These are phyloP conservation scores for Alternaria gaisen DNA, from an alignment of 2,329 filamentous ascomycete species.

Conservation along the genomic window DNA sequence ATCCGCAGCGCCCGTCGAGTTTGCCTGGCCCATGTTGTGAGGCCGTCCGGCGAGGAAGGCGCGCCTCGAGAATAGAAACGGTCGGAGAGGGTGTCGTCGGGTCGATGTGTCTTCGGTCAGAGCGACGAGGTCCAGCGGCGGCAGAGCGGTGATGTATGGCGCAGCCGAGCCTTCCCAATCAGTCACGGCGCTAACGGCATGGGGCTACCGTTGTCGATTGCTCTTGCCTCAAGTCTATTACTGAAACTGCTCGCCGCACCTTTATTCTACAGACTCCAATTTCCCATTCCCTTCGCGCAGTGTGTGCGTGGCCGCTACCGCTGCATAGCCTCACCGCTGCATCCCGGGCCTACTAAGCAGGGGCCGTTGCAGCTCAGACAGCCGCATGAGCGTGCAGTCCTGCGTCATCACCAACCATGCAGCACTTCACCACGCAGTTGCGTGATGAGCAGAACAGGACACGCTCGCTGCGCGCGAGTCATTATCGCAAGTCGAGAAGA, in stretches of 20 bases:
- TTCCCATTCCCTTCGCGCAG: background rate
- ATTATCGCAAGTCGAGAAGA: slow-evolving; percentile 38
- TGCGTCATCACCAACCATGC: slow-evolving; percentile 35
- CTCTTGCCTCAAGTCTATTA: slow-evolving; percentile 4
- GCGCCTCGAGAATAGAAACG: slow-evolving; percentile 21
- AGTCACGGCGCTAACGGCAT: slow-evolving; percentile 12
- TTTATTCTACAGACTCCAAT: slow-evolving; percentile 6
- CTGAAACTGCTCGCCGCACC: slow-evolving; percentile 13
- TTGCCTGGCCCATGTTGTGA: slow-evolving; percentile 51
- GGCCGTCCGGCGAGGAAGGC: slow-evolving; percentile 38
- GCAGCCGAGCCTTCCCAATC: slow-evolving; percentile 20
- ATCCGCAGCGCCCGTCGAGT: slow-evolving; percentile 42
- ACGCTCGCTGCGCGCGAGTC: slow-evolving; percentile 45
- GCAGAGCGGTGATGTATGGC: slow-evolving; percentile 21
- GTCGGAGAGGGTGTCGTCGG: slow-evolving; percentile 11
- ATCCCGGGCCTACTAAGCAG: slow-evolving; percentile 11
- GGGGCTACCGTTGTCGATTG: slow-evolving; percentile 2
- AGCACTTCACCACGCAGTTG: slow-evolving; percentile 45
- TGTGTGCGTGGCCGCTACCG: background rate
- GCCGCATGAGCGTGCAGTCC: slow-evolving; percentile 15
- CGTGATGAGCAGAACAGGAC: slow-evolving; percentile 37
- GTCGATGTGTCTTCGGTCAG: slow-evolving; percentile 19
- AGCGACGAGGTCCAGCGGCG: slow-evolving; percentile 18
- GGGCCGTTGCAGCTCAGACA: slow-evolving; percentile 4
- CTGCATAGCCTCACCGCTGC: slow-evolving; percentile 14